Evolutionary conservation across 805 yeast genomes (phyloP).

Genomic region (Maudiozyma turicensis): DNA sequence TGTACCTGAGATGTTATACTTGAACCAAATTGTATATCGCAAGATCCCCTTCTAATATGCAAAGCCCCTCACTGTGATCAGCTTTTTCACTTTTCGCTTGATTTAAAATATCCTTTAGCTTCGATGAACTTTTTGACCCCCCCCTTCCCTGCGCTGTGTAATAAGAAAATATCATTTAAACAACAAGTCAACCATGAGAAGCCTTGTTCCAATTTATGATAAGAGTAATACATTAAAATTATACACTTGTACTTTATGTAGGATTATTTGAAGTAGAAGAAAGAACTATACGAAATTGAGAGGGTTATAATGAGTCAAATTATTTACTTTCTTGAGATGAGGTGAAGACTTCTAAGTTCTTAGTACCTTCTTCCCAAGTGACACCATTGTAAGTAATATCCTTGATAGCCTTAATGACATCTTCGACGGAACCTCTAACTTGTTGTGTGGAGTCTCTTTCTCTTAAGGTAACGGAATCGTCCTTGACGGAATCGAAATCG

Average conservation of each 20-base stretch:
- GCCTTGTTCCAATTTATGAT: not conserved
- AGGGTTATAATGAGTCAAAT: no score
- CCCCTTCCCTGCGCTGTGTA: no score
- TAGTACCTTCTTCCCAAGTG: slow-evolving; percentile 82
- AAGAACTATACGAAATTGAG: not conserved
- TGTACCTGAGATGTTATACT: no score
- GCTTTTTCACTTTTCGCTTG: no score
- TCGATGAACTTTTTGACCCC: no score
- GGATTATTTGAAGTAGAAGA: not conserved
- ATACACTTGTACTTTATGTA: not conserved
- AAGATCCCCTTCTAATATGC: no score
- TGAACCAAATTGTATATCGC: no score
- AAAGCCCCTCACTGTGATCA: no score
- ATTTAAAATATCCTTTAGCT: no score
- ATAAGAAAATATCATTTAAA: no score
- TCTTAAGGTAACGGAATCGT: slow-evolving; percentile 84
- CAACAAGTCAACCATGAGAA: not conserved
- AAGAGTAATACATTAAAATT: not conserved
- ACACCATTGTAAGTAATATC: slow-evolving; percentile 63
- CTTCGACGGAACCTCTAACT: slow-evolving; percentile 82
- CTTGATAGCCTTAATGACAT: slow-evolving; percentile 63
- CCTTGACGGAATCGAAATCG: slow-evolving; percentile 86
- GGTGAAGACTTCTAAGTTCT: slow-evolving; percentile 61
- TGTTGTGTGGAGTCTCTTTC: slow-evolving; percentile 96
- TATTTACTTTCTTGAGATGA: slow-evolving; percentile 41